These are phyloP conservation scores for Artemisia argyi DNA, from an alignment of 129 eudicot species.

Conservation along the genomic window DNA sequence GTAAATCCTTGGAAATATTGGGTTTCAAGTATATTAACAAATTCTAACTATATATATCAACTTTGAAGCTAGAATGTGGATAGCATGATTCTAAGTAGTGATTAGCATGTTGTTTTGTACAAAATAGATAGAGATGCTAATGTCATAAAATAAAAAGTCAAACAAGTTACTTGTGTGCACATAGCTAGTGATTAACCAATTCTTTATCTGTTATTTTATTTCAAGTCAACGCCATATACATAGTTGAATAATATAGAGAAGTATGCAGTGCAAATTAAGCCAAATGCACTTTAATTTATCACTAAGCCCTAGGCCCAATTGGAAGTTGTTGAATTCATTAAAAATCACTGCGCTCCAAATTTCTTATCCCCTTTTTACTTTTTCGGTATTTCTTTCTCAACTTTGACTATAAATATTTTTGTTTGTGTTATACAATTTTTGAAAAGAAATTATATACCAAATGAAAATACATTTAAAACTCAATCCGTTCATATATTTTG, in stretches of 20 bases:
- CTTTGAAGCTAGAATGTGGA: slow-evolving; percentile 15
- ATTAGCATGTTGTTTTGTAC: slow-evolving; percentile 21
- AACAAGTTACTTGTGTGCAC: slow-evolving; percentile 26
- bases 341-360: too few relatives aligned
- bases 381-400: too few relatives aligned
- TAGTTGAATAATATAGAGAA: background rate
- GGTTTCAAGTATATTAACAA: slow-evolving; percentile 6
- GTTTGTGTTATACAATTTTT: too few relatives aligned
- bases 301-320: too few relatives aligned
- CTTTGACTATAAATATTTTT: too few relatives aligned
- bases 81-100: slow-evolving; percentile 34
- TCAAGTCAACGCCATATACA: background rate
- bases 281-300: too few relatives aligned
- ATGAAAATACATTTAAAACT: too few relatives aligned
- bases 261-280: too few relatives aligned
- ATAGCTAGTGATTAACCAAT: slow-evolving; percentile 6
- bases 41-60: slow-evolving; percentile 3
- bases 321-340: too few relatives aligned
- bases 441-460: too few relatives aligned
- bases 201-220: background rate
- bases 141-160: slow-evolving; percentile 19
- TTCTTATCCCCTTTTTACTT: too few relatives aligned
- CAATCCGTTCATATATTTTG: too few relatives aligned
- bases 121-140: background rate
- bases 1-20: slow-evolving; percentile 6